Percentiles rank a stretch among this genome's conserved stretches.
Conservation (phyloP, 768 basidiomycete species). For the Atractiella rhizophila region DNA sequence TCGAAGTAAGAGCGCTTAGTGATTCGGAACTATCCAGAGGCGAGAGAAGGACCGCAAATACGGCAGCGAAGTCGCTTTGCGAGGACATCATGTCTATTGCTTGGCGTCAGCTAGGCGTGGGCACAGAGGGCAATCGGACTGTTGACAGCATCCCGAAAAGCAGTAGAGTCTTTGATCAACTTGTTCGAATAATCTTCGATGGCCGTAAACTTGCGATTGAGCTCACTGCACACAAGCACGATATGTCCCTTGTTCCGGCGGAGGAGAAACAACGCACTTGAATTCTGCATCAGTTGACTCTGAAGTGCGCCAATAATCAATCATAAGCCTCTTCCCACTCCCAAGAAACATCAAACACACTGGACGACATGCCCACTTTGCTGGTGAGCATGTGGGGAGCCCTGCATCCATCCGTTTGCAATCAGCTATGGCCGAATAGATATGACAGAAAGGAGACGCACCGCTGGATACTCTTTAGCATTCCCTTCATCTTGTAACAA, state of each 20-base stretch:
- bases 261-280: background rate
- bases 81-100: background rate
- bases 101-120: background rate
- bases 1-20: background rate
- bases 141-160: constrained; percentile 58
- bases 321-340: background rate
- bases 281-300: constrained; percentile 6
- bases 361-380: constrained; percentile 77
- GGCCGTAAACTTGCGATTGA: constrained; percentile 43
- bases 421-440: background rate
- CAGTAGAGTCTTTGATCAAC: constrained; percentile 69
- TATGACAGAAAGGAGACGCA: constrained; percentile 19
- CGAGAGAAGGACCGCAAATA: constrained; percentile 38
- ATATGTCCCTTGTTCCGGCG: constrained; percentile 8
- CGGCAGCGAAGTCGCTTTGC: constrained; percentile 33
- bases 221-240: constrained; percentile 78
- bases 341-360: constrained; percentile 28
- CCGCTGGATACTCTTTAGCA: constrained; percentile 54
- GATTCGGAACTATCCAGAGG: constrained; percentile 29
- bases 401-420: constrained; percentile 23
- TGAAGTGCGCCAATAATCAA: constrained; percentile 1
- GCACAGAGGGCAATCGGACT: constrained; percentile 27
- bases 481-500: constrained; percentile 43
- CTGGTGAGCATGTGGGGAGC: constrained; percentile 73
- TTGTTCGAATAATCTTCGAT: constrained; percentile 67